Conservation (phyloP, 345 rosid species). For the Bruguiera parviflora region DNA sequence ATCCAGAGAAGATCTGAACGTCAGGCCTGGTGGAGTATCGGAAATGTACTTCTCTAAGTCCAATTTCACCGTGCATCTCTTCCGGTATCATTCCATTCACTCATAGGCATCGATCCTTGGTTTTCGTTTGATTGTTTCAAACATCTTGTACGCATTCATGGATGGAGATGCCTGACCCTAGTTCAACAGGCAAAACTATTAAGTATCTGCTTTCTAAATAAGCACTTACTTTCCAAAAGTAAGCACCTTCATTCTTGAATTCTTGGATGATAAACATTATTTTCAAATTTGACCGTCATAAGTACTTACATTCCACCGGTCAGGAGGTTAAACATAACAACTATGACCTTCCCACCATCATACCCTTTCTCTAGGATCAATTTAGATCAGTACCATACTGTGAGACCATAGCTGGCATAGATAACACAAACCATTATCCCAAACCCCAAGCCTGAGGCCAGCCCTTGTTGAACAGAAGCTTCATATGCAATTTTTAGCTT, state of each 20-base stretch:
- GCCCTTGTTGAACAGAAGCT: conserved; percentile 52
- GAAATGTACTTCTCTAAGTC: conserved; percentile 54
- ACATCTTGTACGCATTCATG: conserved; percentile 63
- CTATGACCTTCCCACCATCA: conserved; percentile 69
- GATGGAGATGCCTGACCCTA: conserved; percentile 63
- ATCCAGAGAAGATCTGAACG: conserved; percentile 54
- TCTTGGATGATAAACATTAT: background rate
- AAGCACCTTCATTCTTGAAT: conserved; percentile 2
- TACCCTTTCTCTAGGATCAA: conserved; percentile 59
- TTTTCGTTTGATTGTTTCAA: conserved; percentile 50
- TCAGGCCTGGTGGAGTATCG: conserved; percentile 70
- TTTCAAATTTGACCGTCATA: background rate
- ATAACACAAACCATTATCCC: conserved; percentile 45
- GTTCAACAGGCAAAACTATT: background rate
- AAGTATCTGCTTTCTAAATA: background rate
- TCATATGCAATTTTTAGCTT: conserved; percentile 56
- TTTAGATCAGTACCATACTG: conserved; percentile 66
- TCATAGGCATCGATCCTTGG: conserved; percentile 54
- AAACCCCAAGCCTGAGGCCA: conserved; percentile 66
- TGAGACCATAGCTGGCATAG: conserved; percentile 55
- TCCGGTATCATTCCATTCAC: conserved; percentile 39
- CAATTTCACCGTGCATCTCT: conserved; percentile 46
- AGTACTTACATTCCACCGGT: conserved; percentile 73
- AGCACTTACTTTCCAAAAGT: background rate
- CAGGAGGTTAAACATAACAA: conserved; percentile 54